phyloP scores from a whole-genome alignment of 257 asterid genomes.

The Lithospermum erythrorhizon region DNA sequence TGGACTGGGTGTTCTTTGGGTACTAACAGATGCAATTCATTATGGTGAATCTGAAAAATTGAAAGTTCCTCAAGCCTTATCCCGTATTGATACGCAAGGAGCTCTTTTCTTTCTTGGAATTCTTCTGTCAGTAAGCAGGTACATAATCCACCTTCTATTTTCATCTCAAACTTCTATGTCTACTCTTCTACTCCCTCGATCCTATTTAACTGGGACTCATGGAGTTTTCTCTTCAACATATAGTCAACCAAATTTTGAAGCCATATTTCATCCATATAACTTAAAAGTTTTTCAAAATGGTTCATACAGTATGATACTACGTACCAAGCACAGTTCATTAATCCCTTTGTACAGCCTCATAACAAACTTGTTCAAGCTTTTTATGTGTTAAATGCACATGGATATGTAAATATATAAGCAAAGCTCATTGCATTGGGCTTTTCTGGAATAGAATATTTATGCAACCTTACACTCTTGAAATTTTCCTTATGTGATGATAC shows the following conservation, averaged over 20 bases:
- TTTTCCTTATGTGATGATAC: constrained; percentile 3
- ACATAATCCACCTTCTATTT: neutral
- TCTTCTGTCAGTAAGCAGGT: constrained; percentile 97
- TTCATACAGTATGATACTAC: too few species aligned
- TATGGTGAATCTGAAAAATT: constrained; percentile 86
- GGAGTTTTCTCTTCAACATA: too few species aligned
- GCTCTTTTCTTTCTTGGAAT: constrained; percentile 98
- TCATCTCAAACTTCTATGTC: neutral
- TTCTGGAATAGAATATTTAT: too few species aligned
- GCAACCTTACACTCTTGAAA: neutral
- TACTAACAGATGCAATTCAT: constrained; percentile 94
- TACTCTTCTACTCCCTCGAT: neutral
- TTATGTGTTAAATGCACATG: too few species aligned
- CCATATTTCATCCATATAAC: too few species aligned
- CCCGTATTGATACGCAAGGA: constrained; percentile 96
- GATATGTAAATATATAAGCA: too few species aligned
- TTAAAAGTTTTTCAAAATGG: too few species aligned
- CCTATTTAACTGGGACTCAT: neutral
- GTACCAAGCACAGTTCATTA: too few species aligned
- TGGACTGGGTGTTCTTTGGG: constrained; percentile 95
- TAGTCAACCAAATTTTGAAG: too few species aligned
- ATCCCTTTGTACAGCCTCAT: too few species aligned
- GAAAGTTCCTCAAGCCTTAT: constrained; percentile 95
- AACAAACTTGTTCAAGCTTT: too few species aligned
- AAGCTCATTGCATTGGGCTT: too few species aligned